Evolutionary conservation across 1,284 basidiomycete genomes (phyloP).

Genomic region (Heterobasidion annosum): DNA sequence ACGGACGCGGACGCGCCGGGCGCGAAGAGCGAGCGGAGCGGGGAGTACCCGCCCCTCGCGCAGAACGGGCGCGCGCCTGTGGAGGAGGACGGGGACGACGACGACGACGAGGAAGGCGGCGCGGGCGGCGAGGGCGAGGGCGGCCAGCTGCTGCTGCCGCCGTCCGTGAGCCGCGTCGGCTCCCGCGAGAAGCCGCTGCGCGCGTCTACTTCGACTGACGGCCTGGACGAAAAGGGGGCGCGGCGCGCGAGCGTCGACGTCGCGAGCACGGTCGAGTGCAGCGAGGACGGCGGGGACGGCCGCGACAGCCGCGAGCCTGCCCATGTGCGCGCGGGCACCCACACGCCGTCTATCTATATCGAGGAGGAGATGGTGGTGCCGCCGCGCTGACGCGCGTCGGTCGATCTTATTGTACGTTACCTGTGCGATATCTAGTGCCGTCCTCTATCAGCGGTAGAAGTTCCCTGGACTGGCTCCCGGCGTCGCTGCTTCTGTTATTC

Average conservation of each 20-base stretch:
- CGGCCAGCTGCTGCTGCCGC: neutral
- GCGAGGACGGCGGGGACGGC: too few species aligned
- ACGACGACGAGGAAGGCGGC: neutral
- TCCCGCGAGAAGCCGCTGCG: too few species aligned
- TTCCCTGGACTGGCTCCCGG: too few species aligned
- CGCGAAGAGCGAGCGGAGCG: neutral
- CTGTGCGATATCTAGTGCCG: neutral
- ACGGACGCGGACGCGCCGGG: too few species aligned
- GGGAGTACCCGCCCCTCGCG: neutral
- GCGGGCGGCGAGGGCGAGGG: neutral
- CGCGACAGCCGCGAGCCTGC: too few species aligned
- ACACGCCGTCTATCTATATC: constrained; percentile 11
- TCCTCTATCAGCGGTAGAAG: too few species aligned
- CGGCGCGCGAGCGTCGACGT: too few species aligned
- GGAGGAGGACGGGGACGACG: neutral
- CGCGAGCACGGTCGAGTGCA: too few species aligned
- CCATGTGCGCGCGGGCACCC: too few species aligned
- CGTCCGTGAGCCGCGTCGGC: neutral
- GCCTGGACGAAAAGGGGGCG: too few species aligned
- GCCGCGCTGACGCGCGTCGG: neutral
- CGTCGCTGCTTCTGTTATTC: neutral
- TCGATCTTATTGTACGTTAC: neutral
- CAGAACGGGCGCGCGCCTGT: neutral
- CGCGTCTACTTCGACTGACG: too few species aligned
- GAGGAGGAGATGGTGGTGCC: constrained; percentile 27